Conservation (phyloP, 352 stramenopile genomes). For the Phytophthora boehmeriae region DNA sequence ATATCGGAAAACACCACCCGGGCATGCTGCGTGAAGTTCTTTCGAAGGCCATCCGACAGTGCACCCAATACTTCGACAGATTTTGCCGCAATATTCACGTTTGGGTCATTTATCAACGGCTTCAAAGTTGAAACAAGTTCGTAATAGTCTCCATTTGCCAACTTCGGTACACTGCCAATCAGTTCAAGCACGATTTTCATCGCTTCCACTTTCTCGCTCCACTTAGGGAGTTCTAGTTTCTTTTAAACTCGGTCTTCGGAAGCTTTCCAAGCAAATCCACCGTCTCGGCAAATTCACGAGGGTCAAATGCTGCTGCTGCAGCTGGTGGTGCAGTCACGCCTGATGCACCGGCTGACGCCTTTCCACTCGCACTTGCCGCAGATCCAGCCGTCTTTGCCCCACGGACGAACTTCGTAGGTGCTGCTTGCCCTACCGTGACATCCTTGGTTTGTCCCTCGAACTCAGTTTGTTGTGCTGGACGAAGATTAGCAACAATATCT, state of each 20-base stretch:
- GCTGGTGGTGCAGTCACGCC: slow-evolving; percentile 3
- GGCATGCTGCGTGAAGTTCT: slow-evolving; percentile 82
- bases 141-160: slow-evolving; percentile 87
- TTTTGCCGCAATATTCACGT: slow-evolving; percentile 90
- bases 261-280: slow-evolving; percentile 86
- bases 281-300: slow-evolving; percentile 85
- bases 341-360: slow-evolving; percentile 11
- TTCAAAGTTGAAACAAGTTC: slow-evolving; percentile 88
- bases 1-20: slow-evolving; percentile 79
- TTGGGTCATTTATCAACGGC: slow-evolving; percentile 79
- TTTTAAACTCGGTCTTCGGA: slow-evolving; percentile 78
- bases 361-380: slow-evolving; percentile 15
- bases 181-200: slow-evolving; percentile 87
- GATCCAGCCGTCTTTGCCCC: slow-evolving; percentile 51
- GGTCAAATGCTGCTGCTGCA: slow-evolving; percentile 60
- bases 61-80: slow-evolving; percentile 84
- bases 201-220: slow-evolving; percentile 87
- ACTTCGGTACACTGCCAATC: slow-evolving; percentile 83
- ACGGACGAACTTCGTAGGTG: slow-evolving; percentile 71
- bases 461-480: slow-evolving; percentile 84
- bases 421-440: slow-evolving; percentile 63
- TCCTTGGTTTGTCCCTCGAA: slow-evolving; percentile 84
- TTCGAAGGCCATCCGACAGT: slow-evolving; percentile 77
- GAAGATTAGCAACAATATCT: slow-evolving; percentile 81
- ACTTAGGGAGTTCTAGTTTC: slow-evolving; percentile 79